phyloP scores from a whole-genome alignment of 352 stramenopile genomes.

The Pythium scleroteichum region DNA sequence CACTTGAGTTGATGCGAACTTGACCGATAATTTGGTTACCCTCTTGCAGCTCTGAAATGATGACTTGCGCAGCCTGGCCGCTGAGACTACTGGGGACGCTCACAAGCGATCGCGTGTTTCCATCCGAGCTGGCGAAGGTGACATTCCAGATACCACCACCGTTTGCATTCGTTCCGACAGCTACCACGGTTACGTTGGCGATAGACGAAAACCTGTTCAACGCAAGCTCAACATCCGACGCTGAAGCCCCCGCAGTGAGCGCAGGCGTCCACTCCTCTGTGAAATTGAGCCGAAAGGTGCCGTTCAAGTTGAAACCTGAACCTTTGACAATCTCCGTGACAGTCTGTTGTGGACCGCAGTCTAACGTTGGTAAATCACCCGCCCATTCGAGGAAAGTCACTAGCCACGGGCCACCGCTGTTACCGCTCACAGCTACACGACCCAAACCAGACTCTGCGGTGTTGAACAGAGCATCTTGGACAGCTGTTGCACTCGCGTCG shows the following conservation, averaged over 20 bases:
- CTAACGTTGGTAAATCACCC: constrained; percentile 35
- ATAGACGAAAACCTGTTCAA: constrained; percentile 30
- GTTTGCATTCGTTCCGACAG: constrained; percentile 22
- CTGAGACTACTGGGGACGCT: constrained; percentile 23
- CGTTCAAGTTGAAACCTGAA: constrained; percentile 34
- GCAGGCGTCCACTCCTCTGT: constrained; percentile 28
- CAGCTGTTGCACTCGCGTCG: constrained; percentile 24
- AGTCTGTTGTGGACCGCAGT: constrained; percentile 44
- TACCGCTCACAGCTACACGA: constrained; percentile 22
- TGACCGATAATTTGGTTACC: constrained; percentile 39
- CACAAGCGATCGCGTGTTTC: constrained; percentile 30
- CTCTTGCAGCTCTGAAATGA: constrained; percentile 22
- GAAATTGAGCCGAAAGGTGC: constrained; percentile 39
- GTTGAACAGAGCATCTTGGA: constrained; percentile 32
- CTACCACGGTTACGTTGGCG: constrained; percentile 31
- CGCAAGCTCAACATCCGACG: constrained; percentile 32
- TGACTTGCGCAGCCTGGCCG: constrained; percentile 29
- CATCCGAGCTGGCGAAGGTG: constrained; percentile 42
- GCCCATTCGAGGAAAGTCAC: constrained; percentile 49
- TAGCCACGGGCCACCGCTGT: constrained; percentile 34
- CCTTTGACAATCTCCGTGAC: constrained; percentile 38
- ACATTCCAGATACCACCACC: constrained; percentile 45
- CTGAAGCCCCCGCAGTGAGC: constrained; percentile 31
- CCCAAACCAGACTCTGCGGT: constrained; percentile 28
- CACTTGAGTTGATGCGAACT: constrained; percentile 20